Conservation (phyloP, 2,329 filamentous ascomycete species). For the Ophiostoma perfectum region DNA sequence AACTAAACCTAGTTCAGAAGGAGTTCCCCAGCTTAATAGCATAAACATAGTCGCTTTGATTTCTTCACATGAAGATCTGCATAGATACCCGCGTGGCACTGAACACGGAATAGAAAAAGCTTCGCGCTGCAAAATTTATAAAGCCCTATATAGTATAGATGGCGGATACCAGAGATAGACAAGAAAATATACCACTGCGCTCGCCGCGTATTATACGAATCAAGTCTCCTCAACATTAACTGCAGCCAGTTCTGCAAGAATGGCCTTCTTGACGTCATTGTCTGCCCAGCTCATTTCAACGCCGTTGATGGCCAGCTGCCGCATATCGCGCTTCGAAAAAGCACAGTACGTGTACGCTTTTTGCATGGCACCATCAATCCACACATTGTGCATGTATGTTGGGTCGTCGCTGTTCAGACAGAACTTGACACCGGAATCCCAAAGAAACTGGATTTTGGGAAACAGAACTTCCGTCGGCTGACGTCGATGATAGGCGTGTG, state of each 20-base stretch:
- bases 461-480: constrained; percentile 1
- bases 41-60: background rate
- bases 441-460: background rate
- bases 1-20: constrained; percentile 20
- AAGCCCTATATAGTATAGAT: constrained; percentile 14
- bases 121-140: background rate
- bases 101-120: background rate
- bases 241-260: background rate
- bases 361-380: constrained; percentile 13
- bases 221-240: background rate
- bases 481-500: constrained; percentile 9
- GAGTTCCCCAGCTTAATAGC: background rate
- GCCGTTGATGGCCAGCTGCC: constrained; percentile 1
- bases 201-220: background rate
- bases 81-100: background rate
- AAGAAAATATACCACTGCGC: background rate
- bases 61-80: too few relatives aligned
- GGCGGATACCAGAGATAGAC: background rate
- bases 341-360: constrained; percentile 7
- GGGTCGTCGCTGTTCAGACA: background rate
- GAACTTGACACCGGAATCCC: constrained; percentile 9
- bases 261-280: background rate
- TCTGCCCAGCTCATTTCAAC: constrained; percentile 4
- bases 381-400: background rate
- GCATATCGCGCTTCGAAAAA: background rate